Evolutionary conservation across 495 filamentous ascomycete species (phyloP).

Genomic region (Penicillium malachiteum): DNA sequence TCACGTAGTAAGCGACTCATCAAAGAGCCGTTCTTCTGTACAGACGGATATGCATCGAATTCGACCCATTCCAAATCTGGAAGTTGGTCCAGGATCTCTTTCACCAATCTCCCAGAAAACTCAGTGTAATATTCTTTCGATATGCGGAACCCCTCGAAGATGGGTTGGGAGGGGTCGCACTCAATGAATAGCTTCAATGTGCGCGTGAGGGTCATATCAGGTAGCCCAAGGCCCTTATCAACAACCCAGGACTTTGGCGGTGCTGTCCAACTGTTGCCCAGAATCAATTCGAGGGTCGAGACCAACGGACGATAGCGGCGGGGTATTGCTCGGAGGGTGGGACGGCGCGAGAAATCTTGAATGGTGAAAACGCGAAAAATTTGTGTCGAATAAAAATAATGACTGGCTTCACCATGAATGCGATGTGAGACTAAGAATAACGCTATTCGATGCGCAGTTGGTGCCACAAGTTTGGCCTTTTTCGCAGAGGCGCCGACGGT

Average conservation of each 20-base stretch:
- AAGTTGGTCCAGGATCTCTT: conserved; percentile 56
- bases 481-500: conserved; percentile 76
- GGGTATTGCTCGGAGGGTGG: conserved; percentile 44
- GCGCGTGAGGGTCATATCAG: conserved; percentile 59
- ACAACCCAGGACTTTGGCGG: conserved; percentile 75
- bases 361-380: conserved; percentile 77
- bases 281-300: conserved; percentile 68
- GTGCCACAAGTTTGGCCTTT: conserved; percentile 58
- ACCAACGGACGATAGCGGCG: conserved; percentile 63
- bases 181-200: conserved; percentile 75
- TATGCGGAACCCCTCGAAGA: conserved; percentile 71
- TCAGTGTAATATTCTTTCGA: conserved; percentile 70
- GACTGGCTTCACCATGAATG: conserved; percentile 69
- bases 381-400: conserved; percentile 72
- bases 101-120: conserved; percentile 63
- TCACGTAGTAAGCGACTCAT: conserved; percentile 66
- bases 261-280: conserved; percentile 77
- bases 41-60: conserved; percentile 73
- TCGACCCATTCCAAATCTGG: conserved; percentile 62
- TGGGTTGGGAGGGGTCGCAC: conserved; percentile 69
- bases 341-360: conserved; percentile 66
- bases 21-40: conserved; percentile 66
- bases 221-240: conserved; percentile 61
- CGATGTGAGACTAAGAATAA: conserved; percentile 63
- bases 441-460: conserved; percentile 48